These are phyloP conservation scores for Avicennia marina DNA, from an alignment of 257 asterid species.

Conservation along the genomic window DNA sequence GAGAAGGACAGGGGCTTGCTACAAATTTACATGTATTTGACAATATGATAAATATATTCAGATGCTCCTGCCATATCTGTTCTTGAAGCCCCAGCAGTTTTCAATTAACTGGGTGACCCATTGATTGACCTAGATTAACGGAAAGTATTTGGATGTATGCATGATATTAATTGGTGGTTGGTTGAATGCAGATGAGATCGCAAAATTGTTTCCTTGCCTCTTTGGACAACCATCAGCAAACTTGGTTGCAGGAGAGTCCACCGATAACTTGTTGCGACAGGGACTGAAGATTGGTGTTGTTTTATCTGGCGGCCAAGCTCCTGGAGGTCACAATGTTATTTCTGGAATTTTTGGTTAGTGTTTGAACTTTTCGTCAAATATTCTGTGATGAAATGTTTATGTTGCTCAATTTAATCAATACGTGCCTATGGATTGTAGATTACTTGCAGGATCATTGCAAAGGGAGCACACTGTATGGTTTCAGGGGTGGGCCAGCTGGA, in stretches of 20 bases:
- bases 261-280: conserved; percentile 21
- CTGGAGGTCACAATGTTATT: conserved; percentile 99
- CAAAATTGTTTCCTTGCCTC: conserved; percentile 74
- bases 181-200: conserved; percentile 73
- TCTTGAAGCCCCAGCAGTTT: too few relatives aligned
- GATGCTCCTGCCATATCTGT: background rate
- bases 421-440: conserved; percentile 41
- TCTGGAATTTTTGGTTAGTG: conserved; percentile 83
- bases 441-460: conserved; percentile 83
- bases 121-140: conserved; percentile 9
- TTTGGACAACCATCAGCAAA: conserved; percentile 87
- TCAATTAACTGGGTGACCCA: background rate
- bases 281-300: conserved; percentile 87
- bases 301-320: conserved; percentile 98
- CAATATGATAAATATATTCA: too few relatives aligned
- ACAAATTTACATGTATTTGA: background rate
- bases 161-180: conserved; percentile 1
- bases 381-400: background rate
- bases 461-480: conserved; percentile 93
- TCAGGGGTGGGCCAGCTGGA: conserved; percentile 99
- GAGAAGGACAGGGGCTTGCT: background rate
- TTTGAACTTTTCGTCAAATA: conserved; percentile 3
- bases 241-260: conserved; percentile 57
- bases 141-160: background rate
- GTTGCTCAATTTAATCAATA: background rate